A percentile compares a stretch with the other conserved stretches of the same genome.
phyloP scores from a whole-genome alignment of 2,329 filamentous ascomycete species.

The Nannizzia gypsea region DNA sequence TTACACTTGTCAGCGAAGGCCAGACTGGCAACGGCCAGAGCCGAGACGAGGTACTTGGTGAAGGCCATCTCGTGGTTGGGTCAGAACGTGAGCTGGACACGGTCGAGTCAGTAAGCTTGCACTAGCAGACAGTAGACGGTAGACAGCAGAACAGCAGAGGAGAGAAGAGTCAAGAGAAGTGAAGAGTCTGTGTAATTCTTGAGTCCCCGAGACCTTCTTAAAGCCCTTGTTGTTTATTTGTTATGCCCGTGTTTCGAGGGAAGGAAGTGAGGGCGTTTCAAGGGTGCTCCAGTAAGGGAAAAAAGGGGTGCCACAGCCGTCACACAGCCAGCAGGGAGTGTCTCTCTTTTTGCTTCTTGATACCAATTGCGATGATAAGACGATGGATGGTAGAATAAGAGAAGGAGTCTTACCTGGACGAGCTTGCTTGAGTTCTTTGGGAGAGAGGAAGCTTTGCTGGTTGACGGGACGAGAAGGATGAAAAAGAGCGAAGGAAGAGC shows the following conservation, averaged over 20 bases:
- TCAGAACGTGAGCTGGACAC: conserved; percentile 5
- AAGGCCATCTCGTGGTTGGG: conserved; percentile 36
- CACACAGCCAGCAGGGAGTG: not conserved
- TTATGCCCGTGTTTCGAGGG: not conserved
- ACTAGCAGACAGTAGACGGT: no score
- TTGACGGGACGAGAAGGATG: no score
- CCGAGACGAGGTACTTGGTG: conserved; percentile 45
- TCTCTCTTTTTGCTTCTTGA: not conserved
- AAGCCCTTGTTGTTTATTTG: not conserved
- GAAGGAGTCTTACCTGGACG: not conserved
- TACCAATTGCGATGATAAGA: not conserved
- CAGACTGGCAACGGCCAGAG: conserved; percentile 42
- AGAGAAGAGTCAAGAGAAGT: not conserved
- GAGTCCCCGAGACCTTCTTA: no score
- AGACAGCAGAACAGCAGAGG: conserved; percentile 22
- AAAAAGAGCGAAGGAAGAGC: no score
- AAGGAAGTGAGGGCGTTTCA: not conserved
- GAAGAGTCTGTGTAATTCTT: not conserved
- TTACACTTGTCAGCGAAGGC: conserved; percentile 37
- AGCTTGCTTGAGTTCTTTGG: not conserved
- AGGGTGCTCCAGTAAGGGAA: not conserved
- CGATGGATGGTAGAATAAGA: not conserved
- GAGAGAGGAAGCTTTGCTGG: no score
- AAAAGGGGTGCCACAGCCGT: conserved; percentile 1
- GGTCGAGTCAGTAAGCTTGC: conserved; percentile 15